Base-by-base conservation (phyloP, 257 asterid genomes). In the Haberlea rhodopensis region DNA sequence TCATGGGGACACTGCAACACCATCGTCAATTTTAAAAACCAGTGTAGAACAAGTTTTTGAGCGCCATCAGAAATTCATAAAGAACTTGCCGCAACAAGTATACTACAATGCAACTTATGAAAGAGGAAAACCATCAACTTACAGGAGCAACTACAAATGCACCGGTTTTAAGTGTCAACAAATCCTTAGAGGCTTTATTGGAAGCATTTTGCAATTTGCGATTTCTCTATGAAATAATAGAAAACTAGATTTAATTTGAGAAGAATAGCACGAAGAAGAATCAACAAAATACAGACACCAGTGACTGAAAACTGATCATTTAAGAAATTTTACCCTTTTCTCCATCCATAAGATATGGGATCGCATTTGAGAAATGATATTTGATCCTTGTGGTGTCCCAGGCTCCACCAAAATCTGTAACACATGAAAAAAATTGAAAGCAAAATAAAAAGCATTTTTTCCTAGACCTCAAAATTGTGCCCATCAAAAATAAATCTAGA, bases 301-400 rank as follows among this genome's bases (percentile, higher is more conserved):
- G 5, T 26, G 20, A 25, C 22, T 62, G 43, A 27, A 68, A 61
- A 37, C 16, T 16, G 58, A 27, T 8, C 8, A 46, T 45, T 9
- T 7, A 23, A 37, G 8, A 29, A 53, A 28, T 24, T 25, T 82
- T 72, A 92, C 99, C 96, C 99, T 81, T 37, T 79, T 81, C 81
- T 92, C 99, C 97, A 87, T 82, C 96, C 99, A 92, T 71, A 92
- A 70, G 75, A 89, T 87, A 75, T 92, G 91, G 32, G 99, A 89
- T 75, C 97, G 84, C 91, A 92, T 78, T 72, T 89, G 99, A 27
- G 97, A 81, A 68, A 92, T 92, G 67, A 92, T 85, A 76, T 79
- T 84, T 71, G 95, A 87, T 84, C 99, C 99, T 75, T 89, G 95
- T 56, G 97, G 99, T 55, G 96, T 87, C 71, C 97, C 99, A 49